phyloP scores from a whole-genome alignment of 2,329 filamentous ascomycete genomes.

The Lizonia empirigonia region DNA sequence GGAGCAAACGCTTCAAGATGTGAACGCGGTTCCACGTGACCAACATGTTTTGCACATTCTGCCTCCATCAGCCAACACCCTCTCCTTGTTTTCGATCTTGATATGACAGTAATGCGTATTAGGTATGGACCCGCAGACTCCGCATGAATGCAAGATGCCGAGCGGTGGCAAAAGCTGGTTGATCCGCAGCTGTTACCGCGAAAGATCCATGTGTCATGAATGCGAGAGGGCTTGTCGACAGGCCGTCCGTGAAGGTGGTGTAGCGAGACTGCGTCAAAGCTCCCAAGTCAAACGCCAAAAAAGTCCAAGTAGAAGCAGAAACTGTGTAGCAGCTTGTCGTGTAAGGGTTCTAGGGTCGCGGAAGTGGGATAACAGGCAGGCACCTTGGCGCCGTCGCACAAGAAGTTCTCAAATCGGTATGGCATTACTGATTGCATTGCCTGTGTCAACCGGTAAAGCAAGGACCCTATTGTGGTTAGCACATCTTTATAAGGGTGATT shows the following conservation, averaged over 20 bases:
- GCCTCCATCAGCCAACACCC: too few species aligned
- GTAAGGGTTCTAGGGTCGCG: not conserved
- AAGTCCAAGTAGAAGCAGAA: not conserved
- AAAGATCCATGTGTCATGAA: not conserved
- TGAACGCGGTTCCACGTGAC: conserved; percentile 3
- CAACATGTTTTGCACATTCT: too few species aligned
- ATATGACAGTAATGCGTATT: not conserved
- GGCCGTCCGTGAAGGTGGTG: not conserved
- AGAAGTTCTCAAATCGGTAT: conserved; percentile 50
- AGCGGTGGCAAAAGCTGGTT: not conserved
- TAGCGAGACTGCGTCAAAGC: not conserved
- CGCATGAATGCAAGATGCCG: not conserved
- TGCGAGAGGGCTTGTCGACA: not conserved
- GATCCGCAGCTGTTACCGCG: not conserved
- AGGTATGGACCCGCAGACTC: not conserved
- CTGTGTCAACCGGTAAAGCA: conserved; percentile 58
- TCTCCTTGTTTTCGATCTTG: too few species aligned
- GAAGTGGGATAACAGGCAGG: not conserved
- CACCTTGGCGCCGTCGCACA: not conserved
- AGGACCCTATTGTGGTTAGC: conserved; percentile 53
- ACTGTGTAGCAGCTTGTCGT: not conserved
- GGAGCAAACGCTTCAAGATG: not conserved
- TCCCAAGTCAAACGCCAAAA: not conserved
- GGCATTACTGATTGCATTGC: conserved; percentile 56
- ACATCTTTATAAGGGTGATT: not conserved